Evolutionary conservation across 257 asterid genomes (phyloP).

Genomic region (Solanum okadae): DNA sequence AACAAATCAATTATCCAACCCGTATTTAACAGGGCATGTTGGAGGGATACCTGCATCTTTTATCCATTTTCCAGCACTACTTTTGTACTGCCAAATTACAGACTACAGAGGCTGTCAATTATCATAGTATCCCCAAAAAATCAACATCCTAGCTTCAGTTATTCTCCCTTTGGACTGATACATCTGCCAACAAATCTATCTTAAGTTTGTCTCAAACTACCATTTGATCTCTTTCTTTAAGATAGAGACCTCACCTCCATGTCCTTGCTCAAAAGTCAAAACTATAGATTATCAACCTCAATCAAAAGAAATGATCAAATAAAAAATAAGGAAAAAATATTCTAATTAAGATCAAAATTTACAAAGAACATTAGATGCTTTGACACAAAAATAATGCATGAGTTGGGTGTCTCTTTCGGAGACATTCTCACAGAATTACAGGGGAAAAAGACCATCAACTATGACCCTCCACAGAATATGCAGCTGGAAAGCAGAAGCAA

Average conservation of each 20-base stretch:
- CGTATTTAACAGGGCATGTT: neutral
- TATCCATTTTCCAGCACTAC: neutral
- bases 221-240: neutral
- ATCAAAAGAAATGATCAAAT: neutral
- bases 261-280: neutral
- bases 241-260: neutral
- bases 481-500: neutral
- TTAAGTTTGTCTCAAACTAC: neutral
- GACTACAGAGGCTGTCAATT: neutral
- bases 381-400: neutral
- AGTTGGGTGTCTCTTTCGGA: neutral
- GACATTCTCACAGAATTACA: neutral
- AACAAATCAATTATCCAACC: neutral
- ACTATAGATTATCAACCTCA: neutral
- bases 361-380: neutral
- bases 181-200: neutral
- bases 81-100: neutral
- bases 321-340: neutral
- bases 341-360: neutral
- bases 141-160: neutral
- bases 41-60: neutral
- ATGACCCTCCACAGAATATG: neutral
- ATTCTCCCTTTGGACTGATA: neutral
- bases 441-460: neutral
- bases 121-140: neutral